Percentiles rank a stretch among this genome's conserved stretches.
Conservation (phyloP, 1,139 yeast species). For the Komagataea norvegica region DNA sequence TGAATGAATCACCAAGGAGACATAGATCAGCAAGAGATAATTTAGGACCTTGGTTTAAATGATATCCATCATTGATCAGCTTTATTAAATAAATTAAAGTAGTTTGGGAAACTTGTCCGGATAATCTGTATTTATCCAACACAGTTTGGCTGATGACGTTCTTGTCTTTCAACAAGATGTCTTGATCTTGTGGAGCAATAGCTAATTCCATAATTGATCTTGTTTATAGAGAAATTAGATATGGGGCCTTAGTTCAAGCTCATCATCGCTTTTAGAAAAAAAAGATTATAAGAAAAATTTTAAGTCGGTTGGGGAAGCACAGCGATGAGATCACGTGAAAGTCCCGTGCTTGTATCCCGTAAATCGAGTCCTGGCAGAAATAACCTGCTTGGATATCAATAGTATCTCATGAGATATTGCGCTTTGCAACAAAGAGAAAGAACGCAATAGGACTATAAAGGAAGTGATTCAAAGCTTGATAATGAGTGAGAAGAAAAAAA, state of each 20-base stretch:
- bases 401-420: no score
- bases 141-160: slow-evolving; percentile 60
- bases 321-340: slow-evolving; percentile 2
- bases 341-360: not conserved
- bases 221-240: no score
- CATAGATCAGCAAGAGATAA: slow-evolving; percentile 69
- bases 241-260: no score
- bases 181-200: slow-evolving; percentile 66
- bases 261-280: slow-evolving; percentile 13
- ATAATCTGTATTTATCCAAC: slow-evolving; percentile 77
- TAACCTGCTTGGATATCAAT: no score
- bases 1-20: slow-evolving; percentile 71
- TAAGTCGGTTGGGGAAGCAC: slow-evolving; percentile 7
- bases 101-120: slow-evolving; percentile 91
- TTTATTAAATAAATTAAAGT: slow-evolving; percentile 62
- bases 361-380: no score
- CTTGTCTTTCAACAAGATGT: slow-evolving; percentile 67
- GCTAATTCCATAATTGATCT: slow-evolving; percentile 54
- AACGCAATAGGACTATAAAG: no score
- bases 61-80: slow-evolving; percentile 69
- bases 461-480: slow-evolving; percentile 2
- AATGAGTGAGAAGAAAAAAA: not conserved
- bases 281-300: slow-evolving; percentile 9
- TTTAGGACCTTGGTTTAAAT: slow-evolving; percentile 37
- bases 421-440: no score